Evolutionary conservation across 352 stramenopile genomes (phyloP).

Genomic region (Globisporangium carolinianum): DNA sequence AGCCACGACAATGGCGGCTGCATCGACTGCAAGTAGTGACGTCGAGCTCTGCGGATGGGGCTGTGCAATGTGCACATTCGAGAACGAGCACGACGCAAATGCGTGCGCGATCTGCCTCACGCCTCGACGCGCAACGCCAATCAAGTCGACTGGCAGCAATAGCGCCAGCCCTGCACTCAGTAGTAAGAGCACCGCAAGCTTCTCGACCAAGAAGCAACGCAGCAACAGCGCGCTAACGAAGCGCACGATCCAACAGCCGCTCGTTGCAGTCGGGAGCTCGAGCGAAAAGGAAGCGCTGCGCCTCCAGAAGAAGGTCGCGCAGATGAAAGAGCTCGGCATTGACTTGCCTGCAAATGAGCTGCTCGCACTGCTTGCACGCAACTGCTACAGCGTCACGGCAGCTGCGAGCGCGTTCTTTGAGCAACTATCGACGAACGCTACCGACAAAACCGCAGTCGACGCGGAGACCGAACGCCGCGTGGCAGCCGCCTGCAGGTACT

Average conservation of each 20-base stretch:
- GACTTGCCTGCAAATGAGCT: conserved; percentile 45
- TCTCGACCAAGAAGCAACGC: conserved; percentile 13
- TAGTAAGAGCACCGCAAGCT: no score
- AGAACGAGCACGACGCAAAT: conserved; percentile 32
- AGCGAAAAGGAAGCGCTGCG: conserved; percentile 49
- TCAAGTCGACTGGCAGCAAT: conserved; percentile 1
- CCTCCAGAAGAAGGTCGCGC: conserved; percentile 58
- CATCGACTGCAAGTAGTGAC: not conserved
- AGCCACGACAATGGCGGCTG: not conserved
- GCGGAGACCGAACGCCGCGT: conserved; percentile 16
- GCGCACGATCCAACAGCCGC: conserved; percentile 24
- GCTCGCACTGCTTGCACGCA: conserved; percentile 50
- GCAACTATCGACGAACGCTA: conserved; percentile 11
- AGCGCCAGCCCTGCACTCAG: not conserved
- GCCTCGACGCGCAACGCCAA: conserved; percentile 2
- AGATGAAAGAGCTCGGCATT: conserved; percentile 74
- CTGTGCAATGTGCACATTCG: conserved; percentile 69
- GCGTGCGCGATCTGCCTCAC: conserved; percentile 55
- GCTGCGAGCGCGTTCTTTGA: conserved; percentile 78
- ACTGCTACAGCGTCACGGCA: conserved; percentile 67
- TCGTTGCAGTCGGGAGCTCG: conserved; percentile 56
- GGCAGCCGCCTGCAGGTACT: conserved; percentile 11
- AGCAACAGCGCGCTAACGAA: conserved; percentile 1
- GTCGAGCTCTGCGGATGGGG: conserved; percentile 26
- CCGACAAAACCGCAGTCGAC: conserved; percentile 4